Base-by-base conservation (phyloP, 2,329 filamentous ascomycete species). In the Gnomoniopsis sp. region DNA sequence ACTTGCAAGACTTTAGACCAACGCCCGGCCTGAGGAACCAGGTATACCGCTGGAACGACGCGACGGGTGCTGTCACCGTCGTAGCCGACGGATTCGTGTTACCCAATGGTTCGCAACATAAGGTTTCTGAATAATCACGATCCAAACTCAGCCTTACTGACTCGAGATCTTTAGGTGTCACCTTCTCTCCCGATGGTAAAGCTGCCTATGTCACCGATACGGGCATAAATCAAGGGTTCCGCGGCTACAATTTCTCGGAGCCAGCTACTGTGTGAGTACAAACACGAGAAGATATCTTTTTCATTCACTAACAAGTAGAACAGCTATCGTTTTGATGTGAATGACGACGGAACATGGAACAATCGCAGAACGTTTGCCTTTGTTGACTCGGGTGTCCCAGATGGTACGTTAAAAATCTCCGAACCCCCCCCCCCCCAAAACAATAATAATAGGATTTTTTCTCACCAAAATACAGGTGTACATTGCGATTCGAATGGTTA, bases 1-100 rank as follows among this genome's bases (percentile, higher is more conserved):
- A 76, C 60, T 74, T 81, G 46, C 84, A 87, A 65, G 75, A 81
- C 23, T 86, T 87, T 64, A 76, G 84, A 0, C 79, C 79, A 0
- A 63, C 68, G 6, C 83, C 83, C 0, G 78, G 77, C 0, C 66
- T 86, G 12, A 80, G 75, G 4, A 81, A 79, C 58, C 84, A 87
- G 65, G 81, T 87, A 0, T 88, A 87, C 67, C 77, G 82, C 2
- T 79, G 80, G 49, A 77, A 82, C 48, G 76, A 78, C 1, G 64
- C 61, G 0, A 84, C 78, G 0, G 79, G 79, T 0, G 77, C 79
- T 1, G 70, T 86, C 3, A 75, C 77, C 1, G 79, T 80, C 0
- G 83, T 84, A 3, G 84, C 84, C 0, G 84, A 87, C 64, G 82
- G 77, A 0, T 83, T 87, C 55, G 73, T 67, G 0, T 72, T 78